Evolutionary conservation across 345 rosid genomes (phyloP).

Genomic region (Litchi chinensis): DNA sequence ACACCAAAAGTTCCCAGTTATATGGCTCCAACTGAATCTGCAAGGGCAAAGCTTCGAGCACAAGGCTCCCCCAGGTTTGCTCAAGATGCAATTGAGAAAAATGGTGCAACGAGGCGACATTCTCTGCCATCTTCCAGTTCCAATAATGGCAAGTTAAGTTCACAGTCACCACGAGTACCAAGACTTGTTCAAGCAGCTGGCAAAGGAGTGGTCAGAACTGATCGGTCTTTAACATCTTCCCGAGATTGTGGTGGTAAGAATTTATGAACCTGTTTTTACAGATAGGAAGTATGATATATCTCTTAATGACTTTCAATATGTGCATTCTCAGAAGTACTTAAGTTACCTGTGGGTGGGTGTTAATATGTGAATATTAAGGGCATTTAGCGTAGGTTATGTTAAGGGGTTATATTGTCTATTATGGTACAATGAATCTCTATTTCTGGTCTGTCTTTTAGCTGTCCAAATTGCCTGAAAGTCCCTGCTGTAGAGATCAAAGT

Average conservation of each 20-base stretch:
- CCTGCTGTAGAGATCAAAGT: background rate
- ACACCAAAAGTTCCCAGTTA: constrained; percentile 72
- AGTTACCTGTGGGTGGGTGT: background rate
- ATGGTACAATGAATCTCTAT: background rate
- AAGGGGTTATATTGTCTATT: background rate
- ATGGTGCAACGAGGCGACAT: constrained; percentile 58
- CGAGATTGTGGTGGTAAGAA: constrained; percentile 65
- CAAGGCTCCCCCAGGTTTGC: constrained; percentile 65
- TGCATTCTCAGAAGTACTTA: background rate
- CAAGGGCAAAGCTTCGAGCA: constrained; percentile 74
- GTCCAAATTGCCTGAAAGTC: background rate
- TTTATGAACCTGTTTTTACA: background rate
- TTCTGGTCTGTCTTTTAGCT: background rate
- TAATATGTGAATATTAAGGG: background rate
- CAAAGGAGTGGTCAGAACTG: constrained; percentile 57
- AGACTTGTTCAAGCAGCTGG: constrained; percentile 54
- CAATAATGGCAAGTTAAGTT: constrained; percentile 46
- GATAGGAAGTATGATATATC: background rate
- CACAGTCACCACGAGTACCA: constrained; percentile 67
- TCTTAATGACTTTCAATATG: background rate
- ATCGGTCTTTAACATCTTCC: constrained; percentile 62
- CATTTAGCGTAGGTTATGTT: background rate
- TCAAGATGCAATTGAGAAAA: constrained; percentile 52
- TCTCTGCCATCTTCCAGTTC: constrained; percentile 65
- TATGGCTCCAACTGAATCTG: constrained; percentile 89